Evolutionary conservation across 139 green algal species (phyloP).

Genomic region (Chloropicon primus): DNA sequence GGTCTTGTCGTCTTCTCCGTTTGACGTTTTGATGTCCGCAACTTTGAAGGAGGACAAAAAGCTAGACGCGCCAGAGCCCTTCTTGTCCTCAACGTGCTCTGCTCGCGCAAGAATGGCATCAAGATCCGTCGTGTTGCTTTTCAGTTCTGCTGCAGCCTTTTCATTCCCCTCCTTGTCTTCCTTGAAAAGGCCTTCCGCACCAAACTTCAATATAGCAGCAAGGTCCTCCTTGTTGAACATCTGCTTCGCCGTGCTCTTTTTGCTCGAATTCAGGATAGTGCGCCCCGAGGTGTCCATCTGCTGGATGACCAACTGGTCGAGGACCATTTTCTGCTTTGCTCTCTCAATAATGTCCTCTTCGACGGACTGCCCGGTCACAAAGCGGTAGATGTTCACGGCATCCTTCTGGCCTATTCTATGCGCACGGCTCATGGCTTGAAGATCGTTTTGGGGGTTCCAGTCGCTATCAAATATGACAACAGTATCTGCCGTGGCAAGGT

Average conservation of each 20-base stretch:
- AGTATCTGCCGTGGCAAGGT: conserved; percentile 72
- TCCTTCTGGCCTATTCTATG: conserved; percentile 92
- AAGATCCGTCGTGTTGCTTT: conserved; percentile 70
- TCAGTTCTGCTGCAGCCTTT: conserved; percentile 23
- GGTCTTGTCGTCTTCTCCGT: conserved; percentile 72
- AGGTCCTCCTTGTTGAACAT: conserved; percentile 93
- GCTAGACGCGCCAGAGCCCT: background rate
- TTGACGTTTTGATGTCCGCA: conserved; percentile 24
- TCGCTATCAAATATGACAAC: conserved; percentile 74
- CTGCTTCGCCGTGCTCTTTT: conserved; percentile 33
- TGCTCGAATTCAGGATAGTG: conserved; percentile 46
- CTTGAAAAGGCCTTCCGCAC: conserved; percentile 89
- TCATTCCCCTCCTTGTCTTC: conserved; percentile 23
- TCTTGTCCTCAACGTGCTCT: conserved; percentile 52
- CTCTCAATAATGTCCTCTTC: conserved; percentile 90
- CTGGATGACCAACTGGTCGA: conserved; percentile 93
- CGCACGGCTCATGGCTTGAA: conserved; percentile 80
- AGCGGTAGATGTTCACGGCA: conserved; percentile 84
- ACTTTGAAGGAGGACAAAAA: conserved; percentile 11
- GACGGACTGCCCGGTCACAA: conserved; percentile 53
- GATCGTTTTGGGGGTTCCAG: conserved; percentile 49
- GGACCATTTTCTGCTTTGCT: conserved; percentile 90
- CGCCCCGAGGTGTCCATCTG: conserved; percentile 77
- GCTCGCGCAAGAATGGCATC: conserved; percentile 82
- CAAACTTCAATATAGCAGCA: conserved; percentile 85